A percentile compares a stretch with the other conserved stretches of the same genome.
phyloP scores from a whole-genome alignment of 495 filamentous ascomycete genomes.

The Hyaloscypha hepaticicola region DNA sequence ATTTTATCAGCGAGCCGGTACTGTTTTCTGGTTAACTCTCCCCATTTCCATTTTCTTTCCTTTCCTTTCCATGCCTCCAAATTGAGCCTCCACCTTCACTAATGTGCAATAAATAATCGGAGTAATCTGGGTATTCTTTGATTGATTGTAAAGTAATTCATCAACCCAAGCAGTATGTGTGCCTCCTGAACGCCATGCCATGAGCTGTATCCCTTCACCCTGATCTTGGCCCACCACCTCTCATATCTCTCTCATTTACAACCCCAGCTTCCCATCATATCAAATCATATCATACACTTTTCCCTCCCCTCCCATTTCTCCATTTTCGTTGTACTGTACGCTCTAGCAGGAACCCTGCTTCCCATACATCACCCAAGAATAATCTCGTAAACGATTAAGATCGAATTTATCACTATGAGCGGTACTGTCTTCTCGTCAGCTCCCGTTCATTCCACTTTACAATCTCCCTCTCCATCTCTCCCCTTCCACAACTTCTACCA shows the following conservation, averaged over 20 bases:
- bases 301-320: neutral
- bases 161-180: too few relatives aligned
- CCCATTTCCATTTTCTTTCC: too few relatives aligned
- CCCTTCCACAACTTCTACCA: neutral
- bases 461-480: conserved; percentile 1
- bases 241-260: neutral
- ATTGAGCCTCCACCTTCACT: too few relatives aligned
- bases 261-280: neutral
- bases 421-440: conserved; percentile 63
- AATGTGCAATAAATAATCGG: too few relatives aligned
- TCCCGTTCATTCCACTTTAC: conserved; percentile 6
- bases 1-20: too few relatives aligned
- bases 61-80: too few relatives aligned
- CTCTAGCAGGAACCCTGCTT: neutral
- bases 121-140: too few relatives aligned
- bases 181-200: conserved; percentile 3
- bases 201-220: neutral
- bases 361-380: conserved; percentile 67
- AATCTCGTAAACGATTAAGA: conserved; percentile 87
- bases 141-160: too few relatives aligned
- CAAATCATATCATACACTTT: neutral
- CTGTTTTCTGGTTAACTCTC: too few relatives aligned
- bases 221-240: neutral
- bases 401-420: conserved; percentile 84
- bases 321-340: neutral